Conservation (phyloP, 768 basidiomycete species). For the Ramaria rubella region DNA sequence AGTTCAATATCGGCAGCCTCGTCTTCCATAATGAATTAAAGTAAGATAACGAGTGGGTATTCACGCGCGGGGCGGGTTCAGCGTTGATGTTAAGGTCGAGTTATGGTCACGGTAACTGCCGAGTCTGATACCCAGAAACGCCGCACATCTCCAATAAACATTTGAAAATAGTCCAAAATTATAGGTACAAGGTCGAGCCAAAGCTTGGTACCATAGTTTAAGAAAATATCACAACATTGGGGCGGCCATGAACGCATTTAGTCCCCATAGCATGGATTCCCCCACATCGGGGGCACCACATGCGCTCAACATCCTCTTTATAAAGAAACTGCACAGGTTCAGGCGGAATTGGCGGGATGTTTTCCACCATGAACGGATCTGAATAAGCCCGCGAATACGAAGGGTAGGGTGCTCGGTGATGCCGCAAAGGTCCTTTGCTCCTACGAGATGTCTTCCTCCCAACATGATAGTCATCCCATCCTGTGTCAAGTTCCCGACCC, state of each 20-base stretch:
- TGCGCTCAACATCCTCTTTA: neutral
- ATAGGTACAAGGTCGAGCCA: neutral
- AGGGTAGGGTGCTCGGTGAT: neutral
- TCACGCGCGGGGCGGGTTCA: too few relatives aligned
- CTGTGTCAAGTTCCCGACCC: neutral
- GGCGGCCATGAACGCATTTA: neutral
- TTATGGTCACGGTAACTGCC: neutral
- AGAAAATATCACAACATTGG: too few relatives aligned
- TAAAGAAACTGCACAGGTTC: neutral
- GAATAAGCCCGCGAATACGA: too few relatives aligned
- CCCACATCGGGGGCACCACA: neutral
- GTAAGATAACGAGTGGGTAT: neutral
- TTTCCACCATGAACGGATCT: too few relatives aligned
- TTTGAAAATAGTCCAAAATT: neutral
- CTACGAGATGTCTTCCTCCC: neutral
- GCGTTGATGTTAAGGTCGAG: neutral
- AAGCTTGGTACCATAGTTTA: neutral
- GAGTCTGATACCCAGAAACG: neutral
- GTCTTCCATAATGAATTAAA: conserved; percentile 37
- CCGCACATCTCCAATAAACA: neutral
- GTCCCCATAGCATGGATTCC: neutral
- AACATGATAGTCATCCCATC: neutral
- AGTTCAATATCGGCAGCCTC: conserved; percentile 74
- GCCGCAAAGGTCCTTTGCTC: too few relatives aligned
- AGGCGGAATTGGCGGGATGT: neutral